Conservation (phyloP, 2,329 filamentous ascomycete genomes). For the Sporothrix humicola region DNA sequence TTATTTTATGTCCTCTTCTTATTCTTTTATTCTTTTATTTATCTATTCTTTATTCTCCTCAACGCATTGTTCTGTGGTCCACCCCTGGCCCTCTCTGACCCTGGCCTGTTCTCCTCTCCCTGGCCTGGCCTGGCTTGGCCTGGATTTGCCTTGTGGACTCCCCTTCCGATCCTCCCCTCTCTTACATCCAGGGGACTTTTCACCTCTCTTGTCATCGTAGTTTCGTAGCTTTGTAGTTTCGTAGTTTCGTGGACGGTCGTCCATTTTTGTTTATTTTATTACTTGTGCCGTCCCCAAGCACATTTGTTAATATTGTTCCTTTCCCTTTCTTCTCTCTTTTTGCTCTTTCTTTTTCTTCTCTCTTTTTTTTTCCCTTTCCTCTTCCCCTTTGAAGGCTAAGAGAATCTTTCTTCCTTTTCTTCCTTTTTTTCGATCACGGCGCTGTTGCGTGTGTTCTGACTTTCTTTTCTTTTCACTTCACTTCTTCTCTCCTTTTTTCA, state of each 20-base stretch:
- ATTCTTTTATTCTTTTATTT: background rate
- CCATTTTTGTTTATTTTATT: conserved; percentile 39
- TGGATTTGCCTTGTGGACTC: conserved; percentile 40
- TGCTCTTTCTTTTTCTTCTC: background rate
- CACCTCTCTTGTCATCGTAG: background rate
- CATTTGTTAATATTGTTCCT: conserved; percentile 35
- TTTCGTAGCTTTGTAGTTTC: background rate
- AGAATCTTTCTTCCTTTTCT: conserved; percentile 37
- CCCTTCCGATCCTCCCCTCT: conserved; percentile 40
- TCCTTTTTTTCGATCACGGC: conserved; percentile 38
- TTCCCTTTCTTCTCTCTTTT: background rate
- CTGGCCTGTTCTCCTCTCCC: conserved; percentile 16
- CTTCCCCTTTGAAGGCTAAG: conserved; percentile 39
- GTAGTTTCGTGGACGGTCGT: background rate
- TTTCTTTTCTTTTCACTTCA: conserved; percentile 49
- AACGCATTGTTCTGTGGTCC: conserved; percentile 46
- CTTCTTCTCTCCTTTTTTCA: conserved; percentile 40
- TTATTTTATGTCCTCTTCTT: background rate
- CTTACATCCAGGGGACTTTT: background rate
- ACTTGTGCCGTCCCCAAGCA: conserved; percentile 21
- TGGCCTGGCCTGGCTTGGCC: conserved; percentile 1
- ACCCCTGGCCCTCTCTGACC: conserved; percentile 12
- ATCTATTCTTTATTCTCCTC: conserved; percentile 20
- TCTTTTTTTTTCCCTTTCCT: conserved; percentile 35
- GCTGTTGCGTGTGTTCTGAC: conserved; percentile 46